Conservation (phyloP, 2,329 filamentous ascomycete species). For the Sporothrix dimorphospora region DNA sequence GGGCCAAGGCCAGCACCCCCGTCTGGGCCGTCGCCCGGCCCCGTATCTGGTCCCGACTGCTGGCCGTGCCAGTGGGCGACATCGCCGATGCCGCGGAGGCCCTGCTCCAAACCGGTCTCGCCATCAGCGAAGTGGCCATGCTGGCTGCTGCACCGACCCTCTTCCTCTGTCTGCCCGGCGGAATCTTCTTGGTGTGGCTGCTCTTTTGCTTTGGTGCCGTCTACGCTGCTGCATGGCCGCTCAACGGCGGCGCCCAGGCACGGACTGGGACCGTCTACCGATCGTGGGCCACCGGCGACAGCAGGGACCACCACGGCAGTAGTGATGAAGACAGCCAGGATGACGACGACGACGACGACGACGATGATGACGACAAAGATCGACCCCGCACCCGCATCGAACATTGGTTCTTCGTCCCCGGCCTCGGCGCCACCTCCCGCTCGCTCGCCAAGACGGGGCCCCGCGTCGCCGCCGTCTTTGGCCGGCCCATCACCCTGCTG, state of each 20-base stretch:
- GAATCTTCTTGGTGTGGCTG: conserved; percentile 39
- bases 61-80: conserved; percentile 39
- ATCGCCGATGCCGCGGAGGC: conserved; percentile 41
- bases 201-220: conserved; percentile 35
- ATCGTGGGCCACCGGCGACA: conserved; percentile 20
- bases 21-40: background rate
- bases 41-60: background rate
- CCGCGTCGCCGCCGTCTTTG: conserved; percentile 44
- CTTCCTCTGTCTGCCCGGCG: conserved; percentile 40
- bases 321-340: background rate
- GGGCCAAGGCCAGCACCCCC: background rate
- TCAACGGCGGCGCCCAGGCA: conserved; percentile 36
- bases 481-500: conserved; percentile 52
- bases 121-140: conserved; percentile 36
- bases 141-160: conserved; percentile 37
- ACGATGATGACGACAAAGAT: conserved; percentile 38
- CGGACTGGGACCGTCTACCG: conserved; percentile 3
- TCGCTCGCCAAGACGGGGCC: conserved; percentile 42
- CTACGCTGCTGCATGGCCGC: conserved; percentile 37
- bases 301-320: conserved; percentile 8
- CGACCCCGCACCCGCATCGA: conserved; percentile 35
- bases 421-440: conserved; percentile 42
- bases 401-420: conserved; percentile 44
- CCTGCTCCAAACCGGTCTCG: conserved; percentile 27
- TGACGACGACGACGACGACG: conserved; percentile 35